Evolutionary conservation across 2,329 filamentous ascomycete genomes (phyloP).

Genomic region (Penicillium occitanis): DNA sequence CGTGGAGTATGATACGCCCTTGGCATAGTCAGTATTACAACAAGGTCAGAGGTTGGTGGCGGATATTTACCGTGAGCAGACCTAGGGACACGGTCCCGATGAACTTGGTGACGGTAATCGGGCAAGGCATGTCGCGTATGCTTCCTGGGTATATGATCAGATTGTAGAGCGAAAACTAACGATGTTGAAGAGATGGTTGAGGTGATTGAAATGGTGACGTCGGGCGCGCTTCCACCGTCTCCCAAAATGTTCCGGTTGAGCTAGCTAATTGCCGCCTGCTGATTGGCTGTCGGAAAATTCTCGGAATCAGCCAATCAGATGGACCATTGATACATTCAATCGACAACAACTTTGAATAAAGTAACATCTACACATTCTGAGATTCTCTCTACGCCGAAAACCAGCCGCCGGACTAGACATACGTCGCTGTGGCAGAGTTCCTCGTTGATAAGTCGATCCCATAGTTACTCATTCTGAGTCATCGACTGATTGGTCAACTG

Average conservation of each 20-base stretch:
- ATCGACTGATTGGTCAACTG: neutral
- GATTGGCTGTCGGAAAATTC: conserved; percentile 1
- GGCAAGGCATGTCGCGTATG: conserved; percentile 57
- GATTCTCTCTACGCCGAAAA: neutral
- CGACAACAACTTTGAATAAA: neutral
- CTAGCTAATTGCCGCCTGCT: conserved; percentile 9
- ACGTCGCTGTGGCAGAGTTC: neutral
- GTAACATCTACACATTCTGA: neutral
- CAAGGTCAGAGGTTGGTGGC: conserved; percentile 1
- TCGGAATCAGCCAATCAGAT: conserved; percentile 4
- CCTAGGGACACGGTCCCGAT: conserved; percentile 88
- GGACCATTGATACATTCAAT: neutral
- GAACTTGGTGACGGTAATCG: conserved; percentile 81
- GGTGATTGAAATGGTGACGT: conserved; percentile 17
- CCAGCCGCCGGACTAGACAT: neutral
- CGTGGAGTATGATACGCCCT: conserved; percentile 89
- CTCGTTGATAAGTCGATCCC: too few relatives aligned
- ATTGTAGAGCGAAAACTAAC: neutral
- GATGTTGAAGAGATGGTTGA: neutral
- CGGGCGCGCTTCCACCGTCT: neutral
- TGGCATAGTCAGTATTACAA: conserved; percentile 22
- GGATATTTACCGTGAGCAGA: conserved; percentile 72
- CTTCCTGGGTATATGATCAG: neutral
- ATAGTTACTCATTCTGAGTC: conserved; percentile 12
- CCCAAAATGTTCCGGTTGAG: conserved; percentile 9